A percentile compares a stretch with the other conserved stretches of the same genome.
Conservation (phyloP, 116 monocot genomes). For the Dioscorea cayenensis region DNA sequence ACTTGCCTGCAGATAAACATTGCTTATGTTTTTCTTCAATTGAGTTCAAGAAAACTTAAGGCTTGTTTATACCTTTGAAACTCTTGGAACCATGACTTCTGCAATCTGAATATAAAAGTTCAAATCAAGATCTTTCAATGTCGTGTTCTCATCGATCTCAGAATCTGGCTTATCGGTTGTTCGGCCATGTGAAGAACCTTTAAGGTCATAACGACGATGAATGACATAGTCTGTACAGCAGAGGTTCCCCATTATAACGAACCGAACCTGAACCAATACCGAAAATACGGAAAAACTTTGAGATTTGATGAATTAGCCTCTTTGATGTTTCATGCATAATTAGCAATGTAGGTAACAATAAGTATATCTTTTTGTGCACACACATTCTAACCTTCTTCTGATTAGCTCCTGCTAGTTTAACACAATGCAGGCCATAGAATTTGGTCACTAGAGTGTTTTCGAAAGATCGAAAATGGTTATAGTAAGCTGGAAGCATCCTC, state of each 20-base stretch:
- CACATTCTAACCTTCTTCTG: constrained; percentile 69
- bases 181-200: constrained; percentile 64
- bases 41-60: background rate
- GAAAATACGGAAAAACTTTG: background rate
- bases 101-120: constrained; percentile 55
- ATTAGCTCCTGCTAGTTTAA: constrained; percentile 67
- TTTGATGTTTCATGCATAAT: background rate
- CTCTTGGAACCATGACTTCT: constrained; percentile 45
- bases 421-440: constrained; percentile 88
- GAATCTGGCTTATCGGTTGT: constrained; percentile 49
- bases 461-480: constrained; percentile 70
- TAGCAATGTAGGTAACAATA: background rate
- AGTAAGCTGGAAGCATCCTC: constrained; percentile 90
- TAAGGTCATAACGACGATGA: constrained; percentile 55
- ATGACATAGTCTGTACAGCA: constrained; percentile 51
- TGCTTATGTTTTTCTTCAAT: background rate
- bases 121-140: constrained; percentile 61
- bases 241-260: constrained; percentile 68
- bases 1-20: constrained; percentile 51
- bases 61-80: constrained; percentile 30
- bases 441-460: constrained; percentile 82
- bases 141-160: constrained; percentile 49
- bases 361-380: background rate
- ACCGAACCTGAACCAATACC: constrained; percentile 37
- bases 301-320: background rate